A percentile compares a stretch with the other conserved stretches of the same genome.
These are phyloP conservation scores for Diplocarpon mali DNA, from an alignment of 2,329 filamentous ascomycete species.

Conservation along the genomic window DNA sequence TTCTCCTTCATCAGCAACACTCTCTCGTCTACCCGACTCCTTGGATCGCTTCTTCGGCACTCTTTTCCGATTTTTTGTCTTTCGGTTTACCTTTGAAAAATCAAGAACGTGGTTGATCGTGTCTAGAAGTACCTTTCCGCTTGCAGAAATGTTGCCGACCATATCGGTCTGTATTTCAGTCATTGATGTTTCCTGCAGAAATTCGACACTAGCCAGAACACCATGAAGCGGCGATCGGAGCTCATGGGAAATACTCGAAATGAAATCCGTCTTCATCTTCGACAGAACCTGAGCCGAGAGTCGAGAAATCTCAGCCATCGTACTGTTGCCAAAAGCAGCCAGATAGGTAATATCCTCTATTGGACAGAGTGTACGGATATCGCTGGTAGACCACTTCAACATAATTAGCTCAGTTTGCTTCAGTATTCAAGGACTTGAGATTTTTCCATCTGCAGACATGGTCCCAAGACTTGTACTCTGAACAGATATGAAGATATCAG, in stretches of 20 bases:
- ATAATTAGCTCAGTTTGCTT: too few relatives aligned
- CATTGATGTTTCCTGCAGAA: slow-evolving; percentile 41
- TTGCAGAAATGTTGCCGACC: slow-evolving; percentile 38
- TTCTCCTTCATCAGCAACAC: slow-evolving; percentile 11
- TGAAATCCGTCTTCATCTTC: slow-evolving; percentile 37
- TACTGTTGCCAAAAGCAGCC: slow-evolving; percentile 39
- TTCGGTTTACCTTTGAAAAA: slow-evolving; percentile 42
- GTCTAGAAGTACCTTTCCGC: slow-evolving; percentile 40
- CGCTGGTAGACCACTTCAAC: slow-evolving; percentile 32
- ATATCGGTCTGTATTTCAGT: slow-evolving; percentile 36
- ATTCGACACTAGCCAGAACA: slow-evolving; percentile 42
- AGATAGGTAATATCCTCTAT: slow-evolving; percentile 41
- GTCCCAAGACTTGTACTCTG: too few relatives aligned
- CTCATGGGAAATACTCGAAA: slow-evolving; percentile 51
- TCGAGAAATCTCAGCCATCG: slow-evolving; percentile 45
- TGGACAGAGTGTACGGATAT: slow-evolving; percentile 34
- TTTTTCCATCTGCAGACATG: too few relatives aligned
- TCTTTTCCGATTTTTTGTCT: slow-evolving; percentile 17
- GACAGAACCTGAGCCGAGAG: slow-evolving; percentile 32
- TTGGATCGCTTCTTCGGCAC: slow-evolving; percentile 12
- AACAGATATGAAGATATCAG: too few relatives aligned
- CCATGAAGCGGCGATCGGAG: slow-evolving; percentile 50
- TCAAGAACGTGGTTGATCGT: slow-evolving; percentile 42
- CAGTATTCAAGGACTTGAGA: too few relatives aligned
- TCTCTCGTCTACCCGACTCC: slow-evolving; percentile 7